A percentile compares a stretch with the other conserved stretches of the same genome.
These are phyloP conservation scores for Acidomyces sp. DNA, from an alignment of 495 filamentous ascomycete genomes.

Conservation along the genomic window DNA sequence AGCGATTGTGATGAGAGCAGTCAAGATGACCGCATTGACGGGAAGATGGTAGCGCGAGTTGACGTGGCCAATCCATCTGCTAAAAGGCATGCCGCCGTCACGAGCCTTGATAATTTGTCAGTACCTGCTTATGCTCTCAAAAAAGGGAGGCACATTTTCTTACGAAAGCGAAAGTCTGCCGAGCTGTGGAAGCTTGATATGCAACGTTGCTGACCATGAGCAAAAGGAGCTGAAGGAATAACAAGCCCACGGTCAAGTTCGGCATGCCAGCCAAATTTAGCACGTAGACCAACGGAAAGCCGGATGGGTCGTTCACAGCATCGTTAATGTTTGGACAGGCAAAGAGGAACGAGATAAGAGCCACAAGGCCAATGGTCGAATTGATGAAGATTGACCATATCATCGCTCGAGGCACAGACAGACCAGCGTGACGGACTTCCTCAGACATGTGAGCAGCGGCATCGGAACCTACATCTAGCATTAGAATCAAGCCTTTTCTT, in stretches of 20 bases:
- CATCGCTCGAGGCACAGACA: slow-evolving; percentile 35
- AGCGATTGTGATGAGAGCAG: slow-evolving; percentile 22
- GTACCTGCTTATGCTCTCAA: no score
- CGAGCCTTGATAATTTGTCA: no score
- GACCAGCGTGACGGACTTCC: slow-evolving; percentile 32
- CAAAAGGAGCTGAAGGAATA: slow-evolving; percentile 31
- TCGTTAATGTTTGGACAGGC: slow-evolving; percentile 31
- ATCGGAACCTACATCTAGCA: slow-evolving; percentile 1
- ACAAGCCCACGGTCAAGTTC: slow-evolving; percentile 26
- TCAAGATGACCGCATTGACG: slow-evolving; percentile 34
- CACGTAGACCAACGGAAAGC: slow-evolving; percentile 31
- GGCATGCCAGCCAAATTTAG: slow-evolving; percentile 25
- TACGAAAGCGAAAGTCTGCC: slow-evolving; percentile 44
- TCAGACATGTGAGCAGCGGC: slow-evolving; percentile 25
- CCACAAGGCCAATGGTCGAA: slow-evolving; percentile 33
- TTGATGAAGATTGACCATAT: slow-evolving; percentile 34
- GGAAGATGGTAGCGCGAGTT: slow-evolving; percentile 35
- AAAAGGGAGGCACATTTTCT: no score
- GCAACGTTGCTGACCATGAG: slow-evolving; percentile 29
- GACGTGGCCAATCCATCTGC: slow-evolving; percentile 20
- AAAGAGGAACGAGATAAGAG: slow-evolving; percentile 36
- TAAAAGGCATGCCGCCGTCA: slow-evolving; percentile 50
- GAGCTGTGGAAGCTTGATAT: slow-evolving; percentile 4
- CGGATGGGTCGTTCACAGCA: slow-evolving; percentile 26
- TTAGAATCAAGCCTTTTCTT: neutral